Percentiles rank a stretch among this genome's conserved stretches.
Conservation (phyloP, 2,329 filamentous ascomycete species). For the Aspergillus pseudoterreus region DNA sequence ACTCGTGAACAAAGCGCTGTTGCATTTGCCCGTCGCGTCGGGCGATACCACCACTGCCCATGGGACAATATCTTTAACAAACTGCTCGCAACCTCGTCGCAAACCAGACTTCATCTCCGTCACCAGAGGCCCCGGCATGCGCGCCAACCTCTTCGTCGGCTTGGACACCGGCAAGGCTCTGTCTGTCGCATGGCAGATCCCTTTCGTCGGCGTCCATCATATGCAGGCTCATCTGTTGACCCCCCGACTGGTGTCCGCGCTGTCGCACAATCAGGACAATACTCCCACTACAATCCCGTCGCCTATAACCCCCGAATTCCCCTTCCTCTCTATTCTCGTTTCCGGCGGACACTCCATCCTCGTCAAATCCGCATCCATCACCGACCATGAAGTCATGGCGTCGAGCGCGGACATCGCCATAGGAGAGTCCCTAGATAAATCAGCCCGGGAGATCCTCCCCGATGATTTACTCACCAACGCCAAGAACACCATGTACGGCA, state of each 20-base stretch:
- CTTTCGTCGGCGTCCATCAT: conserved; percentile 84
- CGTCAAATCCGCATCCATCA: conserved; percentile 66
- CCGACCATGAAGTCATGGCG: conserved; percentile 69
- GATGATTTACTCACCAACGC: conserved; percentile 50
- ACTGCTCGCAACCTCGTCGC: conserved; percentile 29
- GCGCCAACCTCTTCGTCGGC: conserved; percentile 70
- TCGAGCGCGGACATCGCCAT: conserved; percentile 76
- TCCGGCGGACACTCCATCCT: conserved; percentile 92
- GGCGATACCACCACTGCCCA: conserved; percentile 6
- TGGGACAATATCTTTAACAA: conserved; percentile 15
- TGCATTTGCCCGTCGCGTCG: conserved; percentile 46
- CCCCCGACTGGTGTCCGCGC: conserved; percentile 67
- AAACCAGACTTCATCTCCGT: conserved; percentile 82
- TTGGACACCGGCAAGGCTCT: conserved; percentile 84
- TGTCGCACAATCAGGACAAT: conserved; percentile 37
- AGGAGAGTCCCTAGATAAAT: conserved; percentile 86
- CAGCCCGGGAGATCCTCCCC: conserved; percentile 73
- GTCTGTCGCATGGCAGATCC: conserved; percentile 75
- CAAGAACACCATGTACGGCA: conserved; percentile 73
- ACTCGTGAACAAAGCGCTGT: conserved; percentile 64
- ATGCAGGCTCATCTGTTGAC: conserved; percentile 97
- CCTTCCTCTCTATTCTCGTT: conserved; percentile 82
- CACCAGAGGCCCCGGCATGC: conserved; percentile 88
- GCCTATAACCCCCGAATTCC: conserved; percentile 57
- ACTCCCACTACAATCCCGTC: conserved; percentile 5